Percentiles rank a stretch among this genome's conserved stretches.
Evolutionary conservation across 352 stramenopile genomes (phyloP).

Genomic region (Paralagenidium karlingii): DNA sequence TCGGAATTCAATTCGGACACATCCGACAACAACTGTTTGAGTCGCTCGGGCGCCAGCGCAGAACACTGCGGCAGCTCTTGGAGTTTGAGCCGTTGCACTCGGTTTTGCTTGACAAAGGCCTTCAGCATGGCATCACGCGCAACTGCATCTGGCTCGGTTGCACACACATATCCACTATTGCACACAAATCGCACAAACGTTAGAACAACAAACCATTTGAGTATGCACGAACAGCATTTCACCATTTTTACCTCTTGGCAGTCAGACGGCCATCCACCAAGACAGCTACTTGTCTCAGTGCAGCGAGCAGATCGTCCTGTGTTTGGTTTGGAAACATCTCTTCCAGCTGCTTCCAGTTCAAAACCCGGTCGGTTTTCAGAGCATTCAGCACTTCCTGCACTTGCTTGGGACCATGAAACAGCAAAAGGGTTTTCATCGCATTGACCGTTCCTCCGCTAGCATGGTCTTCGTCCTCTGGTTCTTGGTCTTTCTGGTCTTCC

Average conservation of each 20-base stretch:
- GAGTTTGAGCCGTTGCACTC: not conserved
- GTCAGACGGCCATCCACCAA: conserved; percentile 26
- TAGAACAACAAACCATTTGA: not conserved
- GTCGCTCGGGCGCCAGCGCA: not conserved
- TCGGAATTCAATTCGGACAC: conserved; percentile 26
- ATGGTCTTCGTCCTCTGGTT: conserved; percentile 5
- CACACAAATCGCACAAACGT: conserved; percentile 1
- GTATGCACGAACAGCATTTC: not conserved
- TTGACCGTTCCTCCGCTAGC: conserved; percentile 7
- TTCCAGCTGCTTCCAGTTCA: conserved; percentile 26
- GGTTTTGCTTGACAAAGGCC: not conserved
- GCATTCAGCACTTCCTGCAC: conserved; percentile 7
- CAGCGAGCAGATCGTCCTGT: conserved; percentile 23
- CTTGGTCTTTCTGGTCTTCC: not conserved
- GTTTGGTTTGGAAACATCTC: conserved; percentile 19
- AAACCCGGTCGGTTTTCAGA: conserved; percentile 13
- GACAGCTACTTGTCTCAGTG: conserved; percentile 26
- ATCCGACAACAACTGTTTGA: conserved; percentile 10
- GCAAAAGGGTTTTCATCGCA: conserved; percentile 11
- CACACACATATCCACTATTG: conserved; percentile 17
- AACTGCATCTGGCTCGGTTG: conserved; percentile 12
- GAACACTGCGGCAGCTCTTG: not conserved
- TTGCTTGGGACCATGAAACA: not conserved
- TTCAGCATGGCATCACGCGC: conserved; percentile 36
- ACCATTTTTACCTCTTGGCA: conserved; percentile 17